These are phyloP conservation scores for Metroxylon sagu DNA, from an alignment of 176 grass and related monocot genomes.

Conservation along the genomic window DNA sequence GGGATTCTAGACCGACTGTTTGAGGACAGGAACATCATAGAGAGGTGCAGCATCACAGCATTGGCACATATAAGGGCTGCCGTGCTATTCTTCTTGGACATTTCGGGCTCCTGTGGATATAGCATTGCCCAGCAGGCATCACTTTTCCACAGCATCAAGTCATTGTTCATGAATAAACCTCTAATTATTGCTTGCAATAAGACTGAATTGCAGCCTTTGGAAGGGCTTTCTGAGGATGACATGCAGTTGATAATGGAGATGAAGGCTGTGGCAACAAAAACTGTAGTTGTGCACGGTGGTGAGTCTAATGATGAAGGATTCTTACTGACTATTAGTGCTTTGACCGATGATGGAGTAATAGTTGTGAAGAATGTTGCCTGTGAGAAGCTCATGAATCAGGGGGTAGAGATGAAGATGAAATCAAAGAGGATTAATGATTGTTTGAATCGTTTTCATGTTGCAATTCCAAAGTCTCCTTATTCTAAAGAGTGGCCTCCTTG, in stretches of 20 bases:
- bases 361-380: conserved; percentile 52
- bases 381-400: conserved; percentile 38
- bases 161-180: conserved; percentile 71
- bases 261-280: conserved; percentile 35
- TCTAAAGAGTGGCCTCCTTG: conserved; percentile 49
- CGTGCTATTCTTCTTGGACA: conserved; percentile 47
- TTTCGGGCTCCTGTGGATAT: conserved; percentile 76
- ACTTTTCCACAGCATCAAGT: conserved; percentile 78
- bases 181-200: conserved; percentile 70
- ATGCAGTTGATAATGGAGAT: conserved; percentile 51
- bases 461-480: conserved; percentile 71
- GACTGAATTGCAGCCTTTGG: conserved; percentile 60
- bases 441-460: conserved; percentile 66
- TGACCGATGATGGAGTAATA: conserved; percentile 72
- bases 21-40: conserved; percentile 50
- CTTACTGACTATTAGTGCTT: conserved; percentile 67
- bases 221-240: conserved; percentile 56
- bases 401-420: conserved; percentile 48
- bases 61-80: conserved; percentile 31
- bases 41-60: conserved; percentile 52
- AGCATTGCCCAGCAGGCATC: conserved; percentile 58
- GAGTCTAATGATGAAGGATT: conserved; percentile 51
- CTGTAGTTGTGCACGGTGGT: conserved; percentile 9
- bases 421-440: conserved; percentile 46
- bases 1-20: conserved; percentile 60